These are phyloP conservation scores for Russula griseocarnosa DNA, from an alignment of 768 basidiomycete species.

Conservation along the genomic window DNA sequence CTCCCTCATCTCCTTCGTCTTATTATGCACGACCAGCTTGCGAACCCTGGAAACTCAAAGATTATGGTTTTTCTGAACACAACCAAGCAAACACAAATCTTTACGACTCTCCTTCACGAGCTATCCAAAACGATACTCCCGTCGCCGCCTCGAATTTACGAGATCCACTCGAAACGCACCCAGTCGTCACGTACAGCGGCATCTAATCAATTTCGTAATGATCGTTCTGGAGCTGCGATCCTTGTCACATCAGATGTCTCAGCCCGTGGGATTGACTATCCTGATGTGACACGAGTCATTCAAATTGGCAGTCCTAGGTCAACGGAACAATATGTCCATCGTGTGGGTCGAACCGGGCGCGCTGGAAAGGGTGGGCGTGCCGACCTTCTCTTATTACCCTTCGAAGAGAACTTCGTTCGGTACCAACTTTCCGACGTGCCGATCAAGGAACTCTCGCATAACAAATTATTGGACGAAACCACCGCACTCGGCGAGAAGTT, in stretches of 20 bases:
- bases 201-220: constrained; percentile 56
- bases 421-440: constrained; percentile 64
- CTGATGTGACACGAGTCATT: constrained; percentile 82
- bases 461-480: constrained; percentile 47
- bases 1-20: constrained; percentile 75
- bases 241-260: constrained; percentile 87
- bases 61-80: constrained; percentile 81
- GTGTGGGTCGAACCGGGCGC: constrained; percentile 82
- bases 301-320: constrained; percentile 78
- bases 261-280: constrained; percentile 86
- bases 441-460: constrained; percentile 53
- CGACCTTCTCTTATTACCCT: constrained; percentile 75
- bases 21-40: constrained; percentile 83
- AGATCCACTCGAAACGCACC: constrained; percentile 76
- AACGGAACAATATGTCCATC: constrained; percentile 76
- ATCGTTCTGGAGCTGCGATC: constrained; percentile 51
- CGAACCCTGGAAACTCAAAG: constrained; percentile 62
- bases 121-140: constrained; percentile 47
- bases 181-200: constrained; percentile 54
- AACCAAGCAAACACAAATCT: constrained; percentile 79
- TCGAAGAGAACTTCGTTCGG: constrained; percentile 67
- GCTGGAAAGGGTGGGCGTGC: constrained; percentile 59
- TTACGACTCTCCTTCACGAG: constrained; percentile 55
- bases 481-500: constrained; percentile 43
- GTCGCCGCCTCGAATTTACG: constrained; percentile 59